Base-by-base conservation (phyloP, 116 monocot species). In the Trichopus zeylanicus region DNA sequence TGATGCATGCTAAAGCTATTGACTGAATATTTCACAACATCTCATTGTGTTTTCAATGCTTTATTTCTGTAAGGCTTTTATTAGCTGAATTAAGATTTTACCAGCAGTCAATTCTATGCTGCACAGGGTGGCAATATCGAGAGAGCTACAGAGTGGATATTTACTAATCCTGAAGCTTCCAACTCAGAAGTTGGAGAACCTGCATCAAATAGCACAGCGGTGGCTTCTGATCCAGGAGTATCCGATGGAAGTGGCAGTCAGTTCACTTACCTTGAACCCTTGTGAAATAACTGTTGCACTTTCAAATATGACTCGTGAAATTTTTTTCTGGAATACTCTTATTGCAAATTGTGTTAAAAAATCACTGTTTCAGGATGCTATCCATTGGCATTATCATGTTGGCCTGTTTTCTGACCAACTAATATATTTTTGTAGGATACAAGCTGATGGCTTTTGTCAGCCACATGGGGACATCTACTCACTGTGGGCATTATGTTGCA, bases 401-500 rank as follows among this genome's bases (percentile, higher is more conserved):
- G 7, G 4, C 13, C 42, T 42, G n/a, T n/a, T n/a, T n/a, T n/a
- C n/a, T n/a, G n/a, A 42, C 42, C 42, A 9, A 13, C 18, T 42
- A 4, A 0, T 42, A 42, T n/a, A n/a, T n/a, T n/a, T n/a, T 22
- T 69, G 27, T 75, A 93, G 93, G 75, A 68, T 95, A 95, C 76
- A 86, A 60, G 68, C 81, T 95, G 5, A 71, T 78, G 73, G 94
- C 64, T 19, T 52, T 95, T 37, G 84, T 95, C 9, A 89, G 94
- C 75, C 94, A 95, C 67, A 89, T 95, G 3, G 94, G 94, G 25
- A 77, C 83, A 20, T 89, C 94, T 2, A 95, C 90, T 15, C 94
- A 89, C 31, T 95, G 90, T 38, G 94, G 94, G 24, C 94, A 95
- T 48, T 95, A 95, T 27, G 94, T 95, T n/a, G 94, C 94, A 3